Evolutionary conservation across 2,329 filamentous ascomycete species (phyloP), one percentile per base, ranked within the genome.

Genomic region (Oidium heveae): DNA sequence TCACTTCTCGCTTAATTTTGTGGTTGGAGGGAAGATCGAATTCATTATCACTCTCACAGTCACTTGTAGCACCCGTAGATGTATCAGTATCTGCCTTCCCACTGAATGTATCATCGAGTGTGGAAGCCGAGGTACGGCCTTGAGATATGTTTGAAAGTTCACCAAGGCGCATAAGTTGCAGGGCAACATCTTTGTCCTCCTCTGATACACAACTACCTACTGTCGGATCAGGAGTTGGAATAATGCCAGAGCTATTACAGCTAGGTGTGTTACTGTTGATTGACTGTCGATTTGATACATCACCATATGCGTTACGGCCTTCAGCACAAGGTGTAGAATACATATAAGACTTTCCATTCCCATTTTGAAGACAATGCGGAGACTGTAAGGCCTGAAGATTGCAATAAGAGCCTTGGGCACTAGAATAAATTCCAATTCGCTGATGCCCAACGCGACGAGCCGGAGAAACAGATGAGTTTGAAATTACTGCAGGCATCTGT

Each of bases 121-220:
- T 95, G 0, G 89, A 95, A 7, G 87, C 86, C 9, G 89, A 95
- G 2, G 86, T 94, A 60, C 89, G 84, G 55, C 87, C 88, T 63
- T 94, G 86, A 1, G 87, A 94, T 63, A 93, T 83, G 66, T 94
- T 94, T 55, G 87, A 91, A 61, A 88, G 86, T 66, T 95, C 88
- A 49, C 91, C 88, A 55, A 98, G 76, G 61, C 89, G 84, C 81
- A 98, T 96, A 63, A 98, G 74, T 69, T 96, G 91, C 65, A 95
- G 82, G 56, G 91, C 91, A 58, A 96, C 91, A 68, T 98, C 91
- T 65, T 82, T 82, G 61, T 82, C 78, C 68, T 98, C 91, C 66
- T 98, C 91, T 15, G 89, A 96, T 67, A 98, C 89, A 67, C 86
- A 93, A 69, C 89, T 96, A 55, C 86, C 86, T 61, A 96, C 84